Evolutionary conservation across 2,329 filamentous ascomycete genomes (phyloP).

Genomic region (Botrytis medusae): DNA sequence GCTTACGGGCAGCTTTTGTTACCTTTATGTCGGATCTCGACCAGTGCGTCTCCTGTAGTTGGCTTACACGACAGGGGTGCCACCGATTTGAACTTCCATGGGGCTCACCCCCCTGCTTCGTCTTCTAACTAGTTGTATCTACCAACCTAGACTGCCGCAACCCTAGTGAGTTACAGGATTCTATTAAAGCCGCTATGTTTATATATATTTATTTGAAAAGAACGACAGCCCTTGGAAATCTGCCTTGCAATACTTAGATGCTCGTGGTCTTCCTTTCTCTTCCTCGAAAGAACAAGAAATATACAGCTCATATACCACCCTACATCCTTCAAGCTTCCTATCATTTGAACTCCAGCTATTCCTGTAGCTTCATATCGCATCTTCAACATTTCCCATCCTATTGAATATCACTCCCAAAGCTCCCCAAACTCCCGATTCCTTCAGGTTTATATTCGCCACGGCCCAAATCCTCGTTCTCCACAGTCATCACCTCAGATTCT

Average conservation of each 20-base stretch:
- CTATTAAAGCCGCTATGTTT: constrained; percentile 17
- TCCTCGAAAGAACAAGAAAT: constrained; percentile 13
- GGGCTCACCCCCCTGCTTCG: neutral
- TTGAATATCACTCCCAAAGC: constrained; percentile 4
- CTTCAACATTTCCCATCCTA: constrained; percentile 8
- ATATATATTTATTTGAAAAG: constrained; percentile 21
- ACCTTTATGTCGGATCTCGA: constrained; percentile 20
- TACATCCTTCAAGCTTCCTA: constrained; percentile 20
- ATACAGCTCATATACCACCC: constrained; percentile 9
- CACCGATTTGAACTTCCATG: constrained; percentile 18
- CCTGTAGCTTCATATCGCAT: constrained; percentile 4
- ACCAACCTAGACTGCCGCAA: constrained; percentile 17
- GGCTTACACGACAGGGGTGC: constrained; percentile 18
- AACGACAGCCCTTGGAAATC: constrained; percentile 16
- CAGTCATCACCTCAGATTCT: constrained; percentile 16
- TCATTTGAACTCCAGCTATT: constrained; percentile 7
- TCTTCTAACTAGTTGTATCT: constrained; percentile 8
- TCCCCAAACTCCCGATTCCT: constrained; percentile 10
- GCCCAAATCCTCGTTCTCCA: constrained; percentile 10
- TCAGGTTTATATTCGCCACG: constrained; percentile 2
- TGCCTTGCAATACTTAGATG: constrained; percentile 22
- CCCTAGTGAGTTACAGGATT: constrained; percentile 18
- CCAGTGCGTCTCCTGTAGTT: constrained; percentile 22
- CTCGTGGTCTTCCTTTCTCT: constrained; percentile 16
- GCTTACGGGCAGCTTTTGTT: neutral